Evolutionary conservation across 768 basidiomycete genomes (phyloP).

Genomic region (Rickenella mellea): DNA sequence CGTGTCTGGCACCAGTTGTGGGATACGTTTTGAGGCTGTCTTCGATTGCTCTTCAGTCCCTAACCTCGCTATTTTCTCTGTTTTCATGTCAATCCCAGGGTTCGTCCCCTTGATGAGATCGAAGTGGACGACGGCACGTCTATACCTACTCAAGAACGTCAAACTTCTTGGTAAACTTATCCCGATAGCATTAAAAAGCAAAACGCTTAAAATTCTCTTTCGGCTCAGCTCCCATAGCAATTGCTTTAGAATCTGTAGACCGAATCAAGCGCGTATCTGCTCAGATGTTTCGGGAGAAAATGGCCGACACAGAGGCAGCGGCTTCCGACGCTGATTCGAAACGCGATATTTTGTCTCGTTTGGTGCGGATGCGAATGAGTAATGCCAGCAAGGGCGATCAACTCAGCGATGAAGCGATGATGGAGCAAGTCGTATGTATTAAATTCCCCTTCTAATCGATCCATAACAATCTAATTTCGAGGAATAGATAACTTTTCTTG

Average conservation of each 20-base stretch:
- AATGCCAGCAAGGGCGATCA: constrained; percentile 23
- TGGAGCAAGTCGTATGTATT: constrained; percentile 38
- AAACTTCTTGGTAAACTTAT: no score
- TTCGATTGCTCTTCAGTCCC: no score
- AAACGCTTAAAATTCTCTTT: background rate
- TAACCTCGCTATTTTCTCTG: constrained; percentile 29
- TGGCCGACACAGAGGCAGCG: constrained; percentile 22
- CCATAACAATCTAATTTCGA: no score
- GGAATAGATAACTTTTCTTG: constrained; percentile 35
- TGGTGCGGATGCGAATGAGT: constrained; percentile 33
- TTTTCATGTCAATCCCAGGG: constrained; percentile 27
- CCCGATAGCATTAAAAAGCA: no score
- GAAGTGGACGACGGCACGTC: constrained; percentile 25
- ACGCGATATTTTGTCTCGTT: constrained; percentile 42
- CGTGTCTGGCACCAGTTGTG: no score
- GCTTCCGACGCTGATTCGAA: constrained; percentile 30
- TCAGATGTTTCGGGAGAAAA: constrained; percentile 31
- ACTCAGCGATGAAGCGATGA: constrained; percentile 39
- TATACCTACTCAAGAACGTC: constrained; percentile 15
- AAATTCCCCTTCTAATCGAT: background rate
- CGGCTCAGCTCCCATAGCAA: constrained; percentile 13
- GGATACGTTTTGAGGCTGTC: no score
- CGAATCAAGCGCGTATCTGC: constrained; percentile 30
- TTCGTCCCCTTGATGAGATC: constrained; percentile 20
- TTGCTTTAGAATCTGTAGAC: constrained; percentile 29